Base-by-base conservation (phyloP, 1,284 basidiomycete genomes). In the Salmacisia buchloeana region DNA sequence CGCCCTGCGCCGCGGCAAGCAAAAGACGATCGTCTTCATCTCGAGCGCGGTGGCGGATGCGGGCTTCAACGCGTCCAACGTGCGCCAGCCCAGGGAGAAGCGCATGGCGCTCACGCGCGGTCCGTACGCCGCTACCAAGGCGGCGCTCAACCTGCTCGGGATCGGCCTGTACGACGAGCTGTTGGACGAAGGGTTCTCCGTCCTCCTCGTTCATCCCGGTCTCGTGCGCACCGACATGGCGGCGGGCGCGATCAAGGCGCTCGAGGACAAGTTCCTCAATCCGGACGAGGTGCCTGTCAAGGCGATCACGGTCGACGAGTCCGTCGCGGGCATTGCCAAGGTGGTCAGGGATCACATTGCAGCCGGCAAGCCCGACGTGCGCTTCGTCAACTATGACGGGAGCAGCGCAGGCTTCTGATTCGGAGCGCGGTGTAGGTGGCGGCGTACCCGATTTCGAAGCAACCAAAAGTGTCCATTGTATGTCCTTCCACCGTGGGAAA, bases 11-110 rank as follows among this genome's bases (percentile, higher is more conserved):
- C 38, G 33, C 15, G 52, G 64, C 31, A 45, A 39, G 25, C 33
- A 58, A 25, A 62, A 63, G 25, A 34, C 41, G 27, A 62, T 65
- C 27, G 39, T 65, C 35, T n/a, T 65, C 43, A 57, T 65, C 33
- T 45, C 52, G 15, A 58, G 49, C 49, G 15, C 6, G 25, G 25
- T 54, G 15, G 49, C 25, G 29, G 2, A 25, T 7, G 6, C 27
- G 10, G 10, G 29, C 1, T 15, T 54, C 27, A 27, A 54, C 13
- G 3, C 34, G 13, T 3, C 6, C 9, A 27, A 31, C 27, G 27
- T 31, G 2, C 49, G 21, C 27, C 49, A 54, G 34, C 27, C 49
- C 7, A 31, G 18, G 15, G 15, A 31, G 15, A 54, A 31, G 27
- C 27, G 21, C 29, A 15, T n/a, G 6, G 25, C 27, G 27, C 27